Percentiles rank a stretch among this genome's conserved stretches.
phyloP scores from a whole-genome alignment of 2,329 filamentous ascomycete genomes.

The Hymenoscyphus fructigenus region DNA sequence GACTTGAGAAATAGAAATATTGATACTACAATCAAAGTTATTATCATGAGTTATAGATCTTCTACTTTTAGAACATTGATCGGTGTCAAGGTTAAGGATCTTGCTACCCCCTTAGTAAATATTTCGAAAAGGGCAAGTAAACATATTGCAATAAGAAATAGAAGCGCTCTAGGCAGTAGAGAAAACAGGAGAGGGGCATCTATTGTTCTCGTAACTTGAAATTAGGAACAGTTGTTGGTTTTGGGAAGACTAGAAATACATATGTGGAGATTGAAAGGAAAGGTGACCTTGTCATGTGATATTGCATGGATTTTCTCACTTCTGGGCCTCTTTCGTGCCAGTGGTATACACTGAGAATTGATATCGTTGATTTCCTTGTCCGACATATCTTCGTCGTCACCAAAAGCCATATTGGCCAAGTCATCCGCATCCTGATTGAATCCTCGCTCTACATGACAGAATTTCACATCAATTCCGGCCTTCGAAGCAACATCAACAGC shows the following conservation, averaged over 20 bases:
- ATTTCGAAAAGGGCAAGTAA: neutral
- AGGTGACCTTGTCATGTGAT: too few relatives aligned
- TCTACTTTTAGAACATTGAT: neutral
- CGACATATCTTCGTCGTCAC: neutral
- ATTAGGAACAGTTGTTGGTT: too few relatives aligned
- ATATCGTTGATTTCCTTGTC: too few relatives aligned
- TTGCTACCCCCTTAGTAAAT: neutral
- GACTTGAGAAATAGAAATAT: neutral
- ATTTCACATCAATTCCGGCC: slow-evolving; percentile 10
- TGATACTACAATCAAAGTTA: neutral
- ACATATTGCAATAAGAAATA: neutral
- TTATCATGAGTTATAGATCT: neutral
- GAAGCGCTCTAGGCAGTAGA: neutral
- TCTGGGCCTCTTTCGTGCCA: too few relatives aligned
- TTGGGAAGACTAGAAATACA: too few relatives aligned
- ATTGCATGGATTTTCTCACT: too few relatives aligned
- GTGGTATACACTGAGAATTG: too few relatives aligned
- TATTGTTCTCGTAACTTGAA: neutral
- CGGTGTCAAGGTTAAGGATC: neutral
- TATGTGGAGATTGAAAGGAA: too few relatives aligned
- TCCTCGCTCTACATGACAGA: slow-evolving; percentile 18
- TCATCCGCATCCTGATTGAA: slow-evolving; percentile 9
- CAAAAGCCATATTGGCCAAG: slow-evolving; percentile 7
- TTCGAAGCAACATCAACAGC: slow-evolving; percentile 8
- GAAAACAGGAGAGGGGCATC: neutral